phyloP scores from a whole-genome alignment of 1,139 yeast genomes.

The Sugiyamaella xylanicola region DNA sequence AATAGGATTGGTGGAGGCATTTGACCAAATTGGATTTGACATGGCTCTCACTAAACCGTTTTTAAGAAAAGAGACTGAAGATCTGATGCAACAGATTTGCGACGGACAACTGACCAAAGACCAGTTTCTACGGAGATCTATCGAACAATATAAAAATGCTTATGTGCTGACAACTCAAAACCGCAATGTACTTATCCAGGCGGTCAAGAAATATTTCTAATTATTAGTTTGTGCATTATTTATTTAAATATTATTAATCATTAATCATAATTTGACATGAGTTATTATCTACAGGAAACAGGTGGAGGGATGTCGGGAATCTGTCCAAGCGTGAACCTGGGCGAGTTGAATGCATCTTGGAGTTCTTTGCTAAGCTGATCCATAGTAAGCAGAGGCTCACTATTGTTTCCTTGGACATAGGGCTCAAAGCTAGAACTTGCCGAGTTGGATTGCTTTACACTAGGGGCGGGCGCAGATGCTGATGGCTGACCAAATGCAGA shows the following conservation, averaged over 20 bases:
- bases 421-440: conserved; percentile 9
- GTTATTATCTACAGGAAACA: conserved; percentile 48
- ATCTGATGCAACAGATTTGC: conserved; percentile 64
- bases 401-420: conserved; percentile 43
- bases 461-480: no score
- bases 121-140: conserved; percentile 59
- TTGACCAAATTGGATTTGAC: conserved; percentile 71
- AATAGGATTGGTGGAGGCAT: conserved; percentile 84
- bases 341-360: conserved; percentile 54
- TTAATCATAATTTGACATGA: background rate
- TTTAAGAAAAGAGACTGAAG: conserved; percentile 75
- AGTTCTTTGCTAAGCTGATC: conserved; percentile 50
- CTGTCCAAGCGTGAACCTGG: conserved; percentile 58
- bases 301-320: conserved; percentile 88
- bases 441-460: background rate
- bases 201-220: conserved; percentile 21
- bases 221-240: background rate
- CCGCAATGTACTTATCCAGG: conserved; percentile 25
- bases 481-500: background rate
- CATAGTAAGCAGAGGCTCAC: conserved; percentile 41
- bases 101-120: conserved; percentile 59
- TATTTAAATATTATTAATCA: background rate
- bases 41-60: conserved; percentile 87
- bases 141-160: conserved; percentile 59
- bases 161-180: conserved; percentile 40